Percentiles rank a stretch among this genome's conserved stretches.
Evolutionary conservation across 169 alveolate genomes (phyloP).

Genomic region (Cryptosporidium canis): DNA sequence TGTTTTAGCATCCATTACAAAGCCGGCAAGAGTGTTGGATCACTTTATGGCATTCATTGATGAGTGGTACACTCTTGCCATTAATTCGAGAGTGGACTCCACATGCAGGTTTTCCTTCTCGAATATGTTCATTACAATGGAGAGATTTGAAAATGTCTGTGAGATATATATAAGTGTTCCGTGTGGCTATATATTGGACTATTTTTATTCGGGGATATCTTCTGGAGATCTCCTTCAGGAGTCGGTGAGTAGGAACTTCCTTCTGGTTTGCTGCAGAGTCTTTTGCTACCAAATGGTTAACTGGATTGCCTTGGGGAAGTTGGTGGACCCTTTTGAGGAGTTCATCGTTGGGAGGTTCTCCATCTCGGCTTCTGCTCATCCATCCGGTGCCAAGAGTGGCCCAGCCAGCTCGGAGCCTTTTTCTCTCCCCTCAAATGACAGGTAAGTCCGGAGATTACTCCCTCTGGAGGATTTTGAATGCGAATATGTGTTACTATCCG

Average conservation of each 20-base stretch:
- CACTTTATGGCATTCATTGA: conserved; percentile 40
- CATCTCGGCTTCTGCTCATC: not conserved
- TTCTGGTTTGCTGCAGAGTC: conserved; percentile 34
- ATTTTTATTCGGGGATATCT: conserved; percentile 14
- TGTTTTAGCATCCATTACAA: conserved; percentile 17
- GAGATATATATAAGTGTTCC: conserved; percentile 54
- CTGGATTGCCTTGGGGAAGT: conserved; percentile 41
- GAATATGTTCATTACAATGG: conserved; percentile 9
- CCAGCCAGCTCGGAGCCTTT: not conserved
- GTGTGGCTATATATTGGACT: conserved; percentile 44
- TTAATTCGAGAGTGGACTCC: conserved; percentile 1
- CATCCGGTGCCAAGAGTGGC: not conserved
- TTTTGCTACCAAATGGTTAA: conserved; percentile 51
- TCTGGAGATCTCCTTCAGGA: conserved; percentile 37
- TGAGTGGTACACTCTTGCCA: conserved; percentile 32
- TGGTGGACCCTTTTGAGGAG: conserved; percentile 65
- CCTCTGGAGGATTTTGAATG: not conserved
- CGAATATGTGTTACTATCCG: not conserved
- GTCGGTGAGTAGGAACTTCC: conserved; percentile 15
- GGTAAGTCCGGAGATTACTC: conserved; percentile 11
- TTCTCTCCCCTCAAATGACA: conserved; percentile 31
- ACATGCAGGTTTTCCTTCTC: conserved; percentile 45
- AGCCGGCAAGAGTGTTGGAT: conserved; percentile 8
- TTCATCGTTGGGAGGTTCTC: conserved; percentile 49
- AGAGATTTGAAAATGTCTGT: conserved; percentile 28